Percentiles rank a stretch among this genome's conserved stretches.
phyloP scores from a whole-genome alignment of 352 stramenopile genomes.

The Phytophthora boehmeriae region DNA sequence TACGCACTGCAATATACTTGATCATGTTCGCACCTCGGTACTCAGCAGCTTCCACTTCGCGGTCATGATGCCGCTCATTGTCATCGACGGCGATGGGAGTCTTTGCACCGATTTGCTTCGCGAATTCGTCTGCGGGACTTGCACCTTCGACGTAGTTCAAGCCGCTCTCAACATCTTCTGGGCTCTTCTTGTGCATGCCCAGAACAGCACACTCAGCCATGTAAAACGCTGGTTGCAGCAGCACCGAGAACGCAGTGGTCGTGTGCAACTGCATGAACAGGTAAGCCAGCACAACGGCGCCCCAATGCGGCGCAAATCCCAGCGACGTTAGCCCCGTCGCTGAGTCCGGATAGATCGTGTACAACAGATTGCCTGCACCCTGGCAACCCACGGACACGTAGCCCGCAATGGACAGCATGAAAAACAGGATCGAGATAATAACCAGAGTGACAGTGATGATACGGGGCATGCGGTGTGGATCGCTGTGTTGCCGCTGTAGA shows the following conservation, averaged over 20 bases:
- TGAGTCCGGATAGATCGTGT: constrained; percentile 48
- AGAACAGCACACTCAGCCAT: constrained; percentile 40
- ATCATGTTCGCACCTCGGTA: constrained; percentile 46
- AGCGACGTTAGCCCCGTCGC: constrained; percentile 39
- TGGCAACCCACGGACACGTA: constrained; percentile 58
- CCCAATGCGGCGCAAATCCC: constrained; percentile 39
- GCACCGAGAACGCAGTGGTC: constrained; percentile 45
- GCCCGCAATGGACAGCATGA: constrained; percentile 37
- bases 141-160: constrained; percentile 32
- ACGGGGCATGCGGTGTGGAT: constrained; percentile 33
- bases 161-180: constrained; percentile 27
- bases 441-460: constrained; percentile 37
- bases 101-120: constrained; percentile 25
- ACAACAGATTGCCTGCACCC: constrained; percentile 64
- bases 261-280: constrained; percentile 36
- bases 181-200: constrained; percentile 42
- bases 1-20: constrained; percentile 48
- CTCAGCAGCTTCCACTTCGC: constrained; percentile 29
- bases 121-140: constrained; percentile 25
- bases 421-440: constrained; percentile 42
- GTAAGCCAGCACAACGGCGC: constrained; percentile 30
- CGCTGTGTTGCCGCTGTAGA: constrained; percentile 32
- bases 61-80: constrained; percentile 39
- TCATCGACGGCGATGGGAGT: constrained; percentile 20
- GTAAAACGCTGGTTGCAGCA: constrained; percentile 46